These are phyloP conservation scores for Choricystis sp. DNA, from an alignment of 139 green algal species.

Conservation along the genomic window DNA sequence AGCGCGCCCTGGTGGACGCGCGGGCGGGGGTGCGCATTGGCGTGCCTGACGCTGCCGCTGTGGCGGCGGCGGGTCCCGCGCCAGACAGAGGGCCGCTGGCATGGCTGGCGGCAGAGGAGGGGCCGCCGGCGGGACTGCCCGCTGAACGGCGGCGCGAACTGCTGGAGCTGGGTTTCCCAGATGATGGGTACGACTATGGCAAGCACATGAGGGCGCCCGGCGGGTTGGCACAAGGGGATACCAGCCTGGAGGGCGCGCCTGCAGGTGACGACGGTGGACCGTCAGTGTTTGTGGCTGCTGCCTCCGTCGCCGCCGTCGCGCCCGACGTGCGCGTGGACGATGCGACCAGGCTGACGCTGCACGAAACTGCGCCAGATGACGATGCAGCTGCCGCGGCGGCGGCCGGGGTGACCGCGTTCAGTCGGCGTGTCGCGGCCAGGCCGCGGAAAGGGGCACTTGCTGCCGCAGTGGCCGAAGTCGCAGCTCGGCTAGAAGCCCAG, in stretches of 20 bases:
- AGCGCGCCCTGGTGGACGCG: constrained; percentile 21
- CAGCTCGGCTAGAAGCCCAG: neutral
- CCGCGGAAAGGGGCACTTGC: too few relatives aligned
- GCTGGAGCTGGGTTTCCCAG: constrained; percentile 66
- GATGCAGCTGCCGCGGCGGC: constrained; percentile 16
- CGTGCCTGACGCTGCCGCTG: constrained; percentile 13
- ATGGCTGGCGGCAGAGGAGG: constrained; percentile 19
- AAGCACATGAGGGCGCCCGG: constrained; percentile 42
- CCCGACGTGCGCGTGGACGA: constrained; percentile 21
- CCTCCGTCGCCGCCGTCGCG: constrained; percentile 6
- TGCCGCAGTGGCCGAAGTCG: constrained; percentile 5
- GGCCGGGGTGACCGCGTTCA: constrained; percentile 34
- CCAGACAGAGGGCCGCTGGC: constrained; percentile 10
- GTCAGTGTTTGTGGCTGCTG: constrained; percentile 16
- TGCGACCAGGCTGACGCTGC: constrained; percentile 18
- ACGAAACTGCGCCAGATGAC: constrained; percentile 15
- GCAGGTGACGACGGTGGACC: neutral
- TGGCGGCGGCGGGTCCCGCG: neutral
- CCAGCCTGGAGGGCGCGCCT: neutral
- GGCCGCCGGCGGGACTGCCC: neutral
- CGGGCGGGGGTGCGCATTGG: constrained; percentile 16
- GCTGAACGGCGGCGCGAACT: constrained; percentile 48
- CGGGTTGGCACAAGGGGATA: neutral
- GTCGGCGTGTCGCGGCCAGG: constrained; percentile 5
- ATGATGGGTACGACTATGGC: constrained; percentile 95